Evolutionary conservation across 129 eudicot species (phyloP).

Genomic region (Chrysanthemum lavandulifolium): DNA sequence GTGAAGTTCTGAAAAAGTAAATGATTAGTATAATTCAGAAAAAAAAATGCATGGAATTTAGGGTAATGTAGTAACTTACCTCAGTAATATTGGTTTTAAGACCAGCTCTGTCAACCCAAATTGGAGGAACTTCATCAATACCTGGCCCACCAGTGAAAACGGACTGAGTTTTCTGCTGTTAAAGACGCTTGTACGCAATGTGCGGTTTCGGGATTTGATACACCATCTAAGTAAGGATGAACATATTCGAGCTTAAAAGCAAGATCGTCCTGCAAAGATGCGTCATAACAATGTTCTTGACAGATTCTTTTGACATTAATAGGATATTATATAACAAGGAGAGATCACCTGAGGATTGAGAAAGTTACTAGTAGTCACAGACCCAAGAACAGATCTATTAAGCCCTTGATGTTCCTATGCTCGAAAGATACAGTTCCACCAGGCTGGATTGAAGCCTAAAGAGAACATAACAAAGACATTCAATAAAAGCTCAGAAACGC

Average conservation of each 20-base stretch:
- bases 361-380: conserved; percentile 91
- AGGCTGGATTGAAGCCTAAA: conserved; percentile 96
- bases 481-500: neutral
- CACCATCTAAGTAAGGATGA: conserved; percentile 88
- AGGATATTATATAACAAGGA: neutral
- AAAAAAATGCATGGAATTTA: neutral
- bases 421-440: conserved; percentile 96
- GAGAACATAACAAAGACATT: conserved; percentile 24
- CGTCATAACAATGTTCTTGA: conserved; percentile 20
- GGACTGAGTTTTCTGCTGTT: conserved; percentile 91
- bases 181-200: conserved; percentile 78
- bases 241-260: conserved; percentile 90
- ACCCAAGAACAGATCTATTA: conserved; percentile 82
- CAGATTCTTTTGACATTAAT: neutral
- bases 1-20: conserved; percentile 64
- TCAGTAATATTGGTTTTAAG: conserved; percentile 89
- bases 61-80: conserved; percentile 39
- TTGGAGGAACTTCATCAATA: conserved; percentile 88
- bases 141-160: conserved; percentile 99
- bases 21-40: neutral
- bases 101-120: conserved; percentile 98
- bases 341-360: conserved; percentile 86
- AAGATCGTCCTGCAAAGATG: conserved; percentile 84
- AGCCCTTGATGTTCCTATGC: conserved; percentile 81
- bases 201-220: conserved; percentile 71